Percentiles rank a stretch among this genome's conserved stretches.
Conservation (phyloP, 495 filamentous ascomycete species). For the Aspergillus bertholletiae region DNA sequence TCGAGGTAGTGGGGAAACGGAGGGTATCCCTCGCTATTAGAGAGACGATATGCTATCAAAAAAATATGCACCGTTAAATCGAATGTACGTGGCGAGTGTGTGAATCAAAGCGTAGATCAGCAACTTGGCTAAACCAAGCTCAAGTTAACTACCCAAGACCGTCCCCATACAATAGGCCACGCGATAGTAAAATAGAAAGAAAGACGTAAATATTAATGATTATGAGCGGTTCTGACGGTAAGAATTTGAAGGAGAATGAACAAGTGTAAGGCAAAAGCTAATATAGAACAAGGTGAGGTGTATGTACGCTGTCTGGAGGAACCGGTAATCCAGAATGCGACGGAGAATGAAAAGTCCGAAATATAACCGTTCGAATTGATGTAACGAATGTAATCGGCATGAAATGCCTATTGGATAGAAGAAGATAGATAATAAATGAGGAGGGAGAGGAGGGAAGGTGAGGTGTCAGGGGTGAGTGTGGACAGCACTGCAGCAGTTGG, state of each 20-base stretch:
- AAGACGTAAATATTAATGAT: neutral
- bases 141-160: neutral
- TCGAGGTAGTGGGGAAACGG: conserved; percentile 24
- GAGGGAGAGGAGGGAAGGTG: neutral
- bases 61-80: conserved; percentile 19
- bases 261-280: too few species aligned
- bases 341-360: conserved; percentile 4
- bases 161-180: neutral
- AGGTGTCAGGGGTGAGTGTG: neutral
- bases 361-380: conserved; percentile 8
- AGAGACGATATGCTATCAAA: conserved; percentile 12
- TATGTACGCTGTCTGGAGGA: neutral
- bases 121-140: conserved; percentile 4
- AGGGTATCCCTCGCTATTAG: conserved; percentile 19
- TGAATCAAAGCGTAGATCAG: conserved; percentile 12
- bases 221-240: too few species aligned
- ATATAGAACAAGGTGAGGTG: neutral
- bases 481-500: too few species aligned
- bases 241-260: too few species aligned
- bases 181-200: neutral
- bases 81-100: conserved; percentile 19
- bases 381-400: conserved; percentile 61
- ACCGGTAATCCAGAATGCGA: conserved; percentile 3
- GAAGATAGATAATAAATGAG: conserved; percentile 1
- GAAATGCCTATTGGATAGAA: conserved; percentile 41